These are phyloP conservation scores for Plasmodium gallinaceum DNA, from an alignment of 169 alveolate genomes.

Conservation along the genomic window DNA sequence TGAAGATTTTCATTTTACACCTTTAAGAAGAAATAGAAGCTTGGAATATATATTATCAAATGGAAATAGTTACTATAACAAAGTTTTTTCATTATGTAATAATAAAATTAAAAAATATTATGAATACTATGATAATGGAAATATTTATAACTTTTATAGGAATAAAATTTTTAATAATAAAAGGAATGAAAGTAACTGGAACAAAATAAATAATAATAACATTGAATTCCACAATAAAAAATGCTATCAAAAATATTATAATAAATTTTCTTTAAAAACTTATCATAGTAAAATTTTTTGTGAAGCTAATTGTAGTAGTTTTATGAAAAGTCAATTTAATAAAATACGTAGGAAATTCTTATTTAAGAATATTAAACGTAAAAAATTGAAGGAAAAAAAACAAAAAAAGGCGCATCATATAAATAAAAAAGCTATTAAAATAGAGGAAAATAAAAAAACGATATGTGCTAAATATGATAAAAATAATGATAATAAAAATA, in stretches of 20 bases:
- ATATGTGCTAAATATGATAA: not conserved
- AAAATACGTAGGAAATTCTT: too few species aligned
- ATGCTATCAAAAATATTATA: too few species aligned
- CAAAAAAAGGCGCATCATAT: not conserved
- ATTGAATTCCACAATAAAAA: not conserved
- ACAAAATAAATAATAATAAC: too few species aligned
- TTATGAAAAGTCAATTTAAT: too few species aligned
- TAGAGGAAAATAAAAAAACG: not conserved
- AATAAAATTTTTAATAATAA: too few species aligned
- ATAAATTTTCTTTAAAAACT: not conserved
- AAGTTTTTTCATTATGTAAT: too few species aligned
- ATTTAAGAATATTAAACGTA: not conserved
- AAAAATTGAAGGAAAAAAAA: not conserved
- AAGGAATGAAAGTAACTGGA: too few species aligned
- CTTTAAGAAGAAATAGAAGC: slow-evolving; percentile 18
- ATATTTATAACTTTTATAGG: too few species aligned
- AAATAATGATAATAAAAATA: not conserved
- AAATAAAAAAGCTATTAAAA: not conserved
- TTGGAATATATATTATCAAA: not conserved
- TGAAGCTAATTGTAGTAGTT: not conserved
- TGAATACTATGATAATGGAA: too few species aligned
- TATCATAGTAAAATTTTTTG: not conserved
- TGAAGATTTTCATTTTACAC: slow-evolving; percentile 9
- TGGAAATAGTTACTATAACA: not conserved
- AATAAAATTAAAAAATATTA: too few species aligned